Evolutionary conservation across 345 rosid genomes (phyloP).

Genomic region (Eucalyptus polybractea): DNA sequence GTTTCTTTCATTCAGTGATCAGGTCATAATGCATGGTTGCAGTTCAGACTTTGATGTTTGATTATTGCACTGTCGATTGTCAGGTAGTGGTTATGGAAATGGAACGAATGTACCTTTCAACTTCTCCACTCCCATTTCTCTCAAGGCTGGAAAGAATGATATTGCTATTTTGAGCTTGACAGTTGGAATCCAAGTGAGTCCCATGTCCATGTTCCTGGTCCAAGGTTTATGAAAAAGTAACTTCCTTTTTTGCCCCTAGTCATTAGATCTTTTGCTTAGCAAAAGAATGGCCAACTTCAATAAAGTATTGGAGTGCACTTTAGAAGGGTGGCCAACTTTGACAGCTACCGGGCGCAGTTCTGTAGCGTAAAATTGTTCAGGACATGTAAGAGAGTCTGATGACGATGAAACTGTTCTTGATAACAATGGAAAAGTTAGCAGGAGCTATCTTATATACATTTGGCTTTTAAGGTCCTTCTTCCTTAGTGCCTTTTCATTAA

Average conservation of each 20-base stretch:
- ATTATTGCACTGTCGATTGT: background rate
- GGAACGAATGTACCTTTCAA: slow-evolving; percentile 53
- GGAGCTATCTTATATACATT: background rate
- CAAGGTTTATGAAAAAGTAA: background rate
- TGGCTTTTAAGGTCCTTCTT: background rate
- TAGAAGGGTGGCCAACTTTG: background rate
- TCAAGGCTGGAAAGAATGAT: slow-evolving; percentile 66
- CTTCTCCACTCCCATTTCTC: slow-evolving; percentile 44
- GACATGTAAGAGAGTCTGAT: background rate
- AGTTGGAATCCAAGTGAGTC: slow-evolving; percentile 75
- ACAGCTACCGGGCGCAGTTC: background rate
- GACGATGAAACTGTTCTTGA: background rate
- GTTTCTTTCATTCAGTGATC: background rate
- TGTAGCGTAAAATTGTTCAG: background rate
- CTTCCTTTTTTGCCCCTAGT: background rate
- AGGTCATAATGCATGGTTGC: background rate
- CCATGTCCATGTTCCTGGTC: background rate
- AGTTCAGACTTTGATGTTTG: background rate
- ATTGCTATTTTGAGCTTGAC: slow-evolving; percentile 78
- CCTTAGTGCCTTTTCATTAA: background rate
- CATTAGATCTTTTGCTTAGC: background rate
- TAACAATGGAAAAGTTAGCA: background rate
- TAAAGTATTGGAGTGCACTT: background rate
- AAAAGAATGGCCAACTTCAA: background rate
- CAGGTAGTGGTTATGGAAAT: slow-evolving; percentile 74